These are phyloP conservation scores for Tuctoria greenei DNA, from an alignment of 176 grass and related monocot species.

Conservation along the genomic window DNA sequence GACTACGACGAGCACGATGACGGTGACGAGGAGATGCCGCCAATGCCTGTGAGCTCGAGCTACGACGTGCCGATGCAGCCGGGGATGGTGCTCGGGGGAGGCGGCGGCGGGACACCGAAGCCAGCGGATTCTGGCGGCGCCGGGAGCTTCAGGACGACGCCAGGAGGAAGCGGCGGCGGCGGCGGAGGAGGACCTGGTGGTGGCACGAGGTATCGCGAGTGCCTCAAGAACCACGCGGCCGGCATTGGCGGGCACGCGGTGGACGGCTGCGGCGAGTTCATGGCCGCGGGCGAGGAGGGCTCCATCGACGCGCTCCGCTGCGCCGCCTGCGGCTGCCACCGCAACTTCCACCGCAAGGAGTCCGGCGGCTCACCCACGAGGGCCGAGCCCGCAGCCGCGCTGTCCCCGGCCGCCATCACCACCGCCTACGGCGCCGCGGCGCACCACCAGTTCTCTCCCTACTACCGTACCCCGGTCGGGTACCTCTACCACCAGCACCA, in stretches of 20 bases:
- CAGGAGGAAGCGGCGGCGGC: neutral
- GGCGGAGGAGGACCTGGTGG: neutral
- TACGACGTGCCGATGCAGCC: constrained; percentile 43
- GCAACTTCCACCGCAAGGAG: constrained; percentile 91
- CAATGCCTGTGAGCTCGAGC: constrained; percentile 50
- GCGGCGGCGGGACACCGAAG: constrained; percentile 8
- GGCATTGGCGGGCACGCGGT: constrained; percentile 80
- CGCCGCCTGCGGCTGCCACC: constrained; percentile 81
- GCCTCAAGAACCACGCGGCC: constrained; percentile 92
- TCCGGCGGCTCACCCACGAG: constrained; percentile 12
- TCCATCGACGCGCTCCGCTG: constrained; percentile 79
- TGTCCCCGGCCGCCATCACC: constrained; percentile 44
- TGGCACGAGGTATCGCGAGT: constrained; percentile 61
- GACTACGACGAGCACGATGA: constrained; percentile 67
- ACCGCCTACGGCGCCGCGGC: constrained; percentile 47
- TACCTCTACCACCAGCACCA: constrained; percentile 74
- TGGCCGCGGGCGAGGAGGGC: constrained; percentile 71
- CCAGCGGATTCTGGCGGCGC: constrained; percentile 13
- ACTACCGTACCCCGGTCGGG: constrained; percentile 68
- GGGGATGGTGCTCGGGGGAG: neutral
- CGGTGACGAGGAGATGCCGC: constrained; percentile 49
- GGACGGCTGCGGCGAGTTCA: constrained; percentile 92
- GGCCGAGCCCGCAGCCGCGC: neutral
- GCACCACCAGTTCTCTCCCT: constrained; percentile 75
- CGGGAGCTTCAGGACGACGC: constrained; percentile 17